These are phyloP conservation scores for Sungouiella thailandica DNA, from an alignment of 805 yeast genomes.

Conservation along the genomic window DNA sequence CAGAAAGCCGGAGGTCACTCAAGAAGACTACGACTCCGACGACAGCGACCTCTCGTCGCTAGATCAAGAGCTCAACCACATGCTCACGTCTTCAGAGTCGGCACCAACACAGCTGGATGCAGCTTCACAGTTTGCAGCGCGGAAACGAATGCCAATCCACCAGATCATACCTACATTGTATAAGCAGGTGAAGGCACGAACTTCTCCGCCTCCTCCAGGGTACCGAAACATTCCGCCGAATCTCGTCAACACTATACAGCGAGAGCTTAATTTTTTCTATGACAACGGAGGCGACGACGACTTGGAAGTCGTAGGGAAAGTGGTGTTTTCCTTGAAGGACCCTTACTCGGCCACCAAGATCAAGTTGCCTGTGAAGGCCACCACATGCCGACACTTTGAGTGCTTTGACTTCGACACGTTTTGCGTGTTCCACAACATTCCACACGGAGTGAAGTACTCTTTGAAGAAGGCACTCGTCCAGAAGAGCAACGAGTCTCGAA, in stretches of 20 bases:
- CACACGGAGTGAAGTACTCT: slow-evolving; percentile 19
- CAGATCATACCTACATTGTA: slow-evolving; percentile 6
- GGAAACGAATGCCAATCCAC: slow-evolving; percentile 2
- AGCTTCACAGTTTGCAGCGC: neutral
- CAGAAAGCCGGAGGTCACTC: neutral
- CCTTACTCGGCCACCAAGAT: slow-evolving; percentile 38
- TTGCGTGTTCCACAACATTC: slow-evolving; percentile 34
- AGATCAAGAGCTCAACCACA: slow-evolving; percentile 11
- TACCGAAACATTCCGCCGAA: slow-evolving; percentile 26
- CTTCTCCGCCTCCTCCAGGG: slow-evolving; percentile 14
- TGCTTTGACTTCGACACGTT: slow-evolving; percentile 41
- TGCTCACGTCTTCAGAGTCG: slow-evolving; percentile 5
- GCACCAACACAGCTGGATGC: slow-evolving; percentile 4
- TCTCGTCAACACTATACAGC: slow-evolving; percentile 22
- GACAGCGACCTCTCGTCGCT: slow-evolving; percentile 12
- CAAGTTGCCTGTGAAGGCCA: slow-evolving; percentile 35
- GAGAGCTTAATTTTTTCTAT: slow-evolving; percentile 20
- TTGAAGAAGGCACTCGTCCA: slow-evolving; percentile 24
- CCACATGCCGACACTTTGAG: slow-evolving; percentile 35
- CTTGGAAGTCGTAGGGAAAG: slow-evolving; percentile 29
- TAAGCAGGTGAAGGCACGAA: slow-evolving; percentile 4
- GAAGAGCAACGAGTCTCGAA: slow-evolving; percentile 20
- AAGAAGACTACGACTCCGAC: slow-evolving; percentile 1
- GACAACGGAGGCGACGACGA: slow-evolving; percentile 22
- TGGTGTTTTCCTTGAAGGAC: slow-evolving; percentile 34